Percentiles rank a stretch among this genome's conserved stretches.
These are phyloP conservation scores for Russula brevipes DNA, from an alignment of 768 basidiomycete genomes.

Conservation along the genomic window DNA sequence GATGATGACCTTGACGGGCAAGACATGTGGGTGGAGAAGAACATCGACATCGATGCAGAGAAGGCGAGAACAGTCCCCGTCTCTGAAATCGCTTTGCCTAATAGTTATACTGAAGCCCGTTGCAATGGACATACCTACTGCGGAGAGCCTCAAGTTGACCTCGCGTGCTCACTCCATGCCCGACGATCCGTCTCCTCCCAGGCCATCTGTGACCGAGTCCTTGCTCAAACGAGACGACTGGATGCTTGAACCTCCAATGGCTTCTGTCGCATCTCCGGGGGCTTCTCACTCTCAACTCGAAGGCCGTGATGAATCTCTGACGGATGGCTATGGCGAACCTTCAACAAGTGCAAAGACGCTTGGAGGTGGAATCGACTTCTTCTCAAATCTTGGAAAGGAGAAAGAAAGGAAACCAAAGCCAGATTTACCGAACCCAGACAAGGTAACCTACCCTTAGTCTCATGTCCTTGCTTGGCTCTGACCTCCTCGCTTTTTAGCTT, in stretches of 20 bases:
- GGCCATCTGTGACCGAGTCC: constrained; percentile 41
- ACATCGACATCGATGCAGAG: constrained; percentile 73
- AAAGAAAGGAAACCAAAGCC: constrained; percentile 56
- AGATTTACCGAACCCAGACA: constrained; percentile 63
- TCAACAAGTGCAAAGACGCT: constrained; percentile 42
- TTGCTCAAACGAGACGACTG: constrained; percentile 72
- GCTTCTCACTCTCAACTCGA: constrained; percentile 27
- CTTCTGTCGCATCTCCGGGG: constrained; percentile 26
- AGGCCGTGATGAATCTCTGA: constrained; percentile 46
- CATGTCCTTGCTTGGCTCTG: neutral
- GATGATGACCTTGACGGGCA: constrained; percentile 74
- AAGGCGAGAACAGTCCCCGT: constrained; percentile 43
- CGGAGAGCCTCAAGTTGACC: constrained; percentile 62
- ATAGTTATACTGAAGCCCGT: constrained; percentile 41
- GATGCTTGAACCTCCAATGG: constrained; percentile 64
- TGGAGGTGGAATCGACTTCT: constrained; percentile 75
- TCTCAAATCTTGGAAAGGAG: constrained; percentile 80
- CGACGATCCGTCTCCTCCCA: constrained; percentile 46
- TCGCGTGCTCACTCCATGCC: constrained; percentile 50
- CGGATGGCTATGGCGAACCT: constrained; percentile 60
- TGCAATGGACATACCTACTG: constrained; percentile 70
- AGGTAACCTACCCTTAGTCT: constrained; percentile 41
- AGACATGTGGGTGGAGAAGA: constrained; percentile 86
- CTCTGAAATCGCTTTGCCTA: constrained; percentile 11
- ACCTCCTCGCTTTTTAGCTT: constrained; percentile 39